Percentiles rank a stretch among this genome's conserved stretches.
Evolutionary conservation across 164 flowering plant species (phyloP).

Genomic region (Echeveria elegans): DNA sequence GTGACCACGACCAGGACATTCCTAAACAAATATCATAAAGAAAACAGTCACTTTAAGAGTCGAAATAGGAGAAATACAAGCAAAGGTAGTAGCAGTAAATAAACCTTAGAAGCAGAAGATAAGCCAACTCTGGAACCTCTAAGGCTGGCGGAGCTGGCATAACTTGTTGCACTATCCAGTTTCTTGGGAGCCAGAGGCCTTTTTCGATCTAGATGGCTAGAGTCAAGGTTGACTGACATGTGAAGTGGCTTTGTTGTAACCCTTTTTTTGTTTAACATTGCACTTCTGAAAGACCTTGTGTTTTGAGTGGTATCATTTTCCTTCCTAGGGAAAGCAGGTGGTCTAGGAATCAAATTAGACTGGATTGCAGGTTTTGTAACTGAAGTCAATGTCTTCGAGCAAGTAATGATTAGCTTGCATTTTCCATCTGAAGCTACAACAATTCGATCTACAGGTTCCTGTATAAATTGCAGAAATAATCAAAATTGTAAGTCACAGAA

Average conservation of each 20-base stretch:
- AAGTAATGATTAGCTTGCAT: neutral
- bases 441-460: conserved; percentile 9
- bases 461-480: conserved; percentile 9
- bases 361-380: conserved; percentile 24
- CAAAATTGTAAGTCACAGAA: neutral
- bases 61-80: neutral
- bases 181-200: conserved; percentile 21
- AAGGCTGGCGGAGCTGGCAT: conserved; percentile 16
- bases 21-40: neutral
- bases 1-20: neutral
- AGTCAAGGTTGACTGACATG: conserved; percentile 47
- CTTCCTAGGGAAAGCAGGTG: conserved; percentile 17
- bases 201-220: conserved; percentile 20
- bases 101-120: neutral
- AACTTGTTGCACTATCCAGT: conserved; percentile 17
- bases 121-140: conserved; percentile 15
- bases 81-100: neutral
- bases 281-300: conserved; percentile 17
- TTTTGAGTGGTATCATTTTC: conserved; percentile 21
- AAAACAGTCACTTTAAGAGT: neutral
- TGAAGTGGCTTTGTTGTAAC: conserved; percentile 40
- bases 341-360: conserved; percentile 20
- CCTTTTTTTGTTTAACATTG: conserved; percentile 21
- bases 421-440: conserved; percentile 3
- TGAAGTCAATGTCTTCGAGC: conserved; percentile 9